Conservation (phyloP, 306 rosid genomes). For the Cicer pinnatifidum region DNA sequence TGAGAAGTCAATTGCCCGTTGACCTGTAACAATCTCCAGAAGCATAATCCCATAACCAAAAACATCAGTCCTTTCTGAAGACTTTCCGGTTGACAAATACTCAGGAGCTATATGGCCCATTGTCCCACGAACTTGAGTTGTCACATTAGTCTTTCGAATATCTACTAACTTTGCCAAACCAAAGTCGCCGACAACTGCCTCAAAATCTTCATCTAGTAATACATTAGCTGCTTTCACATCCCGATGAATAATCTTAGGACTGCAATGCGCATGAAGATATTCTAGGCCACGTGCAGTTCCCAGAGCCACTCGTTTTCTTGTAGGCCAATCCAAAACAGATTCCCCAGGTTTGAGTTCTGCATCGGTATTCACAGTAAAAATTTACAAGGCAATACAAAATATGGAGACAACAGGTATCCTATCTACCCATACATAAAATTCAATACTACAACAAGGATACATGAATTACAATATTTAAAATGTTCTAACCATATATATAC, state of each 20-base stretch:
- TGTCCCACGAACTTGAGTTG: constrained; percentile 99
- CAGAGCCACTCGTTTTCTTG: constrained; percentile 84
- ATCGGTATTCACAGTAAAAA: constrained; percentile 41
- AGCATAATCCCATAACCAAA: constrained; percentile 98
- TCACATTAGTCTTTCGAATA: constrained; percentile 88
- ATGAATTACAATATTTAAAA: neutral
- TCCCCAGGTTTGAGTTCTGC: constrained; percentile 92
- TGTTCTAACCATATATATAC: neutral
- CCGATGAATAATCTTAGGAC: constrained; percentile 97
- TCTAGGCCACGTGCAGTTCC: constrained; percentile 98
- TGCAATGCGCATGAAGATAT: constrained; percentile 98
- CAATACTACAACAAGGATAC: constrained; percentile 22
- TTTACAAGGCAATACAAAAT: constrained; percentile 22
- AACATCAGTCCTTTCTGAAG: constrained; percentile 98
- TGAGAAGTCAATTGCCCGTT: constrained; percentile 93
- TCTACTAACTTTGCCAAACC: constrained; percentile 99
- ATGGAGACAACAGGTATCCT: constrained; percentile 23
- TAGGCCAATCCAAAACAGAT: constrained; percentile 81
- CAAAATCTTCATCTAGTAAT: constrained; percentile 91
- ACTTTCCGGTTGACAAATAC: constrained; percentile 94
- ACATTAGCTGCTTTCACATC: constrained; percentile 99
- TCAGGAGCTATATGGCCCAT: constrained; percentile 99
- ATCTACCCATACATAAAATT: constrained; percentile 30
- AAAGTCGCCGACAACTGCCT: constrained; percentile 98
- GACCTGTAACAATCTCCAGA: constrained; percentile 95